Base-by-base conservation (phyloP, 306 rosid genomes). In the Cicer bijugum region DNA sequence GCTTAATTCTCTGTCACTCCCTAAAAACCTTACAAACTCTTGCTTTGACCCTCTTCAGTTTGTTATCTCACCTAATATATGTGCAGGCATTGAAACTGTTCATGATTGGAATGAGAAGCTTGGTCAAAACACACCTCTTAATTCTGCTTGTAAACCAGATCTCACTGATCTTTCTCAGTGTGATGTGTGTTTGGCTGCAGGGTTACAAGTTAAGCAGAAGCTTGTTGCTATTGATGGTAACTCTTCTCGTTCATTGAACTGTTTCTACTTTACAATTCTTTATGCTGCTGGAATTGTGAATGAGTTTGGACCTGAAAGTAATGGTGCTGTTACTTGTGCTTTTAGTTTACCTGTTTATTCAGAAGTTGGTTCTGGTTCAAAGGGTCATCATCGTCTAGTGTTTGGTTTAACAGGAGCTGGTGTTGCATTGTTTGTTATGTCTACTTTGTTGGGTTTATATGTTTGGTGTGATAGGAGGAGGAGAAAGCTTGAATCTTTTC, bases 221-320 rank as follows among this genome's bases (percentile, higher is more conserved):
- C 80, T 94, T 59, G 67, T 60, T 65, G 6, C 76, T 0, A 55
- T 83, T 11, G 95, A 86, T 74, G 97, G 97, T 82, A 91, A 94
- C 53, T 4, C 68, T 71, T 87, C 96, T 7, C 90, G 86, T 43
- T 59, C 83, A 20, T 15, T 4, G 12, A 56, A 79, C 48, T 94
- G 99, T 58, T 94, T 86, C 71, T 82, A 86, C 76, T 87, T 72
- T 12, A 7, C 88, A 1, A 51, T 94, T 62, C 81, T 94, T n/a
- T 94, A 91, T 81, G 97, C 90, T 76, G 99, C 96, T 81, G 99
- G 93, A 9, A 74, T 94, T 51, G 91, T 89, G 12, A 94, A 94
- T 67, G 82, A 85, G 67, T 67, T 57, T 78, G 99, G 95, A n/a
- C 96, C 97, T 38, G 86, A 87, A 55, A 90, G 99, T 61, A 16